Base-by-base conservation (phyloP, 352 stramenopile genomes). In the Pythium guiyangense region DNA sequence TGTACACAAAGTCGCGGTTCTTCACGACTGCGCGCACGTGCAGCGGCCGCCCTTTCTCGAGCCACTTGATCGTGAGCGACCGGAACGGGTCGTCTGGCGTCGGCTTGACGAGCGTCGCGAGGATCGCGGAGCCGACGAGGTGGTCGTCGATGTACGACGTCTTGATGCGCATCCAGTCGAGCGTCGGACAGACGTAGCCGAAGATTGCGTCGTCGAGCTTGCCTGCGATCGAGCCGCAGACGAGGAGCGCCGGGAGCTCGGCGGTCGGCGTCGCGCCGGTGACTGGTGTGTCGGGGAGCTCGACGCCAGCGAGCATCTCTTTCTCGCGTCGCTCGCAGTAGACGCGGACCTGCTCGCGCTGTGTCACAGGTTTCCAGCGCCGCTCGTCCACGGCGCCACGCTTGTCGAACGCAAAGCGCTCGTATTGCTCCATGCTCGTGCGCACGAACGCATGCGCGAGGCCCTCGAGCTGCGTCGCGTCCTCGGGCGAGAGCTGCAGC, bases 1-100 rank as follows among this genome's bases (percentile, higher is more conserved):
- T 55, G 50, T 77, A 85, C 49, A 84, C 79, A 34, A 76, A 69
- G 64, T 90, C 79, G 18, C 79, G 77, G 61, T 84, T 77, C 47
- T 79, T 79, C 18, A 86, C 66, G 12, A 87, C 52, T 49, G 65
- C 37, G 59, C 74, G 59, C 61, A 84, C 35, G 57, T 73, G 46
- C 55, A 71, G 25, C 47, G 71, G 47, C 53, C 71, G 34, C 45
- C 52, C 69, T 46, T 88, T 88, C 34, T 85, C 72, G 47, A 57
- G 66, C 79, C 79, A 88, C 46, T 84, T 84, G 45, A 90, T 52
- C 20, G 57, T 63, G 29, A 63, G 43, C 3, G 43, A 31, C 6
- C 42, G 35, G 26, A 63, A 58, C 17, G 51, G 51, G 12, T 54
- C 44, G 26, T 22, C 39, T 40, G 53, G 29, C 4, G 49, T 43